Evolutionary conservation across 2,329 filamentous ascomycete genomes (phyloP).

Genomic region (Colletotrichum tamarilloi): DNA sequence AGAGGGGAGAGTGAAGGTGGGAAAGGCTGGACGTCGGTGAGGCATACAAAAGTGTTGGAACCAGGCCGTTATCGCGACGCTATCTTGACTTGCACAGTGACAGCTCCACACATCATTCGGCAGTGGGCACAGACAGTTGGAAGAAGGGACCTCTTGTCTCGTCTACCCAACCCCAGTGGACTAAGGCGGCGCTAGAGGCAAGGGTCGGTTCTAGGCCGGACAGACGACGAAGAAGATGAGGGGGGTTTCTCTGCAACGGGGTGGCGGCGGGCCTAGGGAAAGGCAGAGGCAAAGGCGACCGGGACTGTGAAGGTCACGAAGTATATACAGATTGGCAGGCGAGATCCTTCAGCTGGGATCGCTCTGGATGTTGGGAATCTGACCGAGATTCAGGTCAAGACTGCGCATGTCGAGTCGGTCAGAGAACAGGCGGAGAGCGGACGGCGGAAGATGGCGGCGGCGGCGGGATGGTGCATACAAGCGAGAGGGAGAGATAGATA

Average conservation of each 20-base stretch:
- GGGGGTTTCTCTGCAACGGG: background rate
- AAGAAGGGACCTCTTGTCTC: slow-evolving; percentile 6
- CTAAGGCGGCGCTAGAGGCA: slow-evolving; percentile 7
- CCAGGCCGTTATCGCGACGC: slow-evolving; percentile 27
- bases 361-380: background rate
- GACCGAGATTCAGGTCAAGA: slow-evolving; percentile 14
- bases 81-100: slow-evolving; percentile 29
- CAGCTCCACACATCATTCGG: slow-evolving; percentile 32
- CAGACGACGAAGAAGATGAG: background rate
- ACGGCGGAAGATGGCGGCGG: background rate
- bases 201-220: background rate
- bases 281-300: background rate
- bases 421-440: background rate
- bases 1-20: background rate
- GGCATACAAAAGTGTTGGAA: slow-evolving; percentile 19
- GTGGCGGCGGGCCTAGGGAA: background rate
- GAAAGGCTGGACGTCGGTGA: slow-evolving; percentile 16
- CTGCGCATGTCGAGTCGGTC: slow-evolving; percentile 25
- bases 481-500: background rate
- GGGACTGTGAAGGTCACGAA: background rate
- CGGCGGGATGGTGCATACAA: background rate
- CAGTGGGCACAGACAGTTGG: slow-evolving; percentile 16
- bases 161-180: background rate
- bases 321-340: background rate
- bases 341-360: slow-evolving; percentile 8